These are phyloP conservation scores for Lentinula raphanica DNA, from an alignment of 768 basidiomycete genomes.

Conservation along the genomic window DNA sequence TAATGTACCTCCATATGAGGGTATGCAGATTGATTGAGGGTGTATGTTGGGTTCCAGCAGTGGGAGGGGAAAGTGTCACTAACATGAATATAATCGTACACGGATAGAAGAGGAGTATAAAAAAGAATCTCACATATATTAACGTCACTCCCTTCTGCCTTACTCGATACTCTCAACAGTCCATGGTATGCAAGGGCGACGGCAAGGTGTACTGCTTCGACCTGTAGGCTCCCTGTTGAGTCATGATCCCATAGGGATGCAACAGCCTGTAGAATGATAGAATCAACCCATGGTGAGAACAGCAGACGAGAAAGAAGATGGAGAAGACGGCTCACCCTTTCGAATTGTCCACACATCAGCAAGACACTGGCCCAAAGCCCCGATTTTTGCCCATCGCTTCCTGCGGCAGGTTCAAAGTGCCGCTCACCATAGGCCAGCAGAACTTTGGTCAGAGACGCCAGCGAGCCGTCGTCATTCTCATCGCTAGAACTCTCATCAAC, in stretches of 20 bases:
- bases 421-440: slow-evolving; percentile 74
- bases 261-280: slow-evolving; percentile 57
- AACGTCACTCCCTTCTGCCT: slow-evolving; percentile 79
- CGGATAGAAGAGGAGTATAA: background rate
- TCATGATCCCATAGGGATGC: slow-evolving; percentile 87
- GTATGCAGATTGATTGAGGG: slow-evolving; percentile 79
- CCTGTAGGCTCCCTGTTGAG: slow-evolving; percentile 44
- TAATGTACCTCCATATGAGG: slow-evolving; percentile 87
- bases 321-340: slow-evolving; percentile 52
- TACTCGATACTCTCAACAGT: slow-evolving; percentile 75
- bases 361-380: slow-evolving; percentile 81
- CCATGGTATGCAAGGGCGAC: slow-evolving; percentile 93
- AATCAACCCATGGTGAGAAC: background rate
- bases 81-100: background rate
- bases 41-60: slow-evolving; percentile 24
- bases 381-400: slow-evolving; percentile 51
- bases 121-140: slow-evolving; percentile 58
- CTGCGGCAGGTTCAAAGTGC: slow-evolving; percentile 68
- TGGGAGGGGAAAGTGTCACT: slow-evolving; percentile 70
- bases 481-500: slow-evolving; percentile 38
- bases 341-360: slow-evolving; percentile 91
- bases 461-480: slow-evolving; percentile 75
- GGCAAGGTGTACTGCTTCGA: slow-evolving; percentile 92
- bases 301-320: background rate
- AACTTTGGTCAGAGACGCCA: slow-evolving; percentile 70